A percentile compares a stretch with the other conserved stretches of the same genome.
Conservation (phyloP, 495 filamentous ascomycete species). For the Bombardia bombarda region DNA sequence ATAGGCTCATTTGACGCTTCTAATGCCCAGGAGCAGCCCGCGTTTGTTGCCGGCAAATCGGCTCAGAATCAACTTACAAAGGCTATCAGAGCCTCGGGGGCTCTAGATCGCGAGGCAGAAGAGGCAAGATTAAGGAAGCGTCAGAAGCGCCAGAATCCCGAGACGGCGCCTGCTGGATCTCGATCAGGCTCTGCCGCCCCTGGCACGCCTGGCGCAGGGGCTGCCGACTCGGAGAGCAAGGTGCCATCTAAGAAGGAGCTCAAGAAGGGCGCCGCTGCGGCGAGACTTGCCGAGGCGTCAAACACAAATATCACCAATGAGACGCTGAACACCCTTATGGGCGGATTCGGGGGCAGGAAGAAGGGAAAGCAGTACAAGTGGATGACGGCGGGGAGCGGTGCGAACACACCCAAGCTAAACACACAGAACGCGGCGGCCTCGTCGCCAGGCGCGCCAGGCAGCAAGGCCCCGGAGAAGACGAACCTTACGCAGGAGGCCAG, state of each 20-base stretch:
- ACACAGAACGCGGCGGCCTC: conserved; percentile 17
- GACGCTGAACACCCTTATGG: conserved; percentile 45
- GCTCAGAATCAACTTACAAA: conserved; percentile 25
- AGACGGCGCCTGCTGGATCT: conserved; percentile 25
- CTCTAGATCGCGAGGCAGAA: conserved; percentile 37
- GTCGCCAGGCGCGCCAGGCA: conserved; percentile 1
- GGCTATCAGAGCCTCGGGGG: conserved; percentile 27
- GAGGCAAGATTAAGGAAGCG: conserved; percentile 42
- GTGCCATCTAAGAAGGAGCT: conserved; percentile 49
- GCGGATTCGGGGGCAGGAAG: conserved; percentile 45
- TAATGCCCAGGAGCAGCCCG: conserved; percentile 5
- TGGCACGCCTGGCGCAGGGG: conserved; percentile 40
- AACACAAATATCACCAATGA: conserved; percentile 48
- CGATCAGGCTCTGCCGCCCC: conserved; percentile 39
- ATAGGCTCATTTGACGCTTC: conserved; percentile 20
- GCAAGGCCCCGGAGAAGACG: conserved; percentile 17
- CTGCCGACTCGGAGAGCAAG: conserved; percentile 38
- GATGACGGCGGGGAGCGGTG: conserved; percentile 47
- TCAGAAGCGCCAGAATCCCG: conserved; percentile 36
- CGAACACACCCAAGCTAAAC: conserved; percentile 32
- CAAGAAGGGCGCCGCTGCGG: conserved; percentile 50
- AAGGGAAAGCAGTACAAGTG: conserved; percentile 52
- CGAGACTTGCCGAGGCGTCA: conserved; percentile 42
- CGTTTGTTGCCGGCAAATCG: conserved; percentile 17
- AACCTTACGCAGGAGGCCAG: conserved; percentile 29